Evolutionary conservation across 208 protist genomes (phyloP), one percentile per base, ranked within the genome.

Genomic region (Trypanosoma mega): DNA sequence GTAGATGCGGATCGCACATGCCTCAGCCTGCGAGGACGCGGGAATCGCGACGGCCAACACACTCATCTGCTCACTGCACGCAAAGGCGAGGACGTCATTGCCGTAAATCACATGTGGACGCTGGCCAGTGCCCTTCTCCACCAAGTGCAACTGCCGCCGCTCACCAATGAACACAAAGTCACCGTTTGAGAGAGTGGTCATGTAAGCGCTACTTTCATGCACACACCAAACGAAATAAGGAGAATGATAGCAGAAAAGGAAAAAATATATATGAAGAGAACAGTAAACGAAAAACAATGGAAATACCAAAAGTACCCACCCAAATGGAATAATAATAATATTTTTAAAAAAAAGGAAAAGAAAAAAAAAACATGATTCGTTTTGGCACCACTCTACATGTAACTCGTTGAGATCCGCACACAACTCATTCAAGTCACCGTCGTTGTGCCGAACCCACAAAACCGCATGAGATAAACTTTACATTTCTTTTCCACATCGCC

Each of bases 61-160:
- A 33, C 12, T 52, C 4, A 51, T 63, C 51, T 74, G 63, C 14
- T 52, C 63, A 63, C 55, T 51, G 33, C 48, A 77, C 24, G 63
- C 76, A 63, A 63, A 71, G 0, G 70, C 60, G 34, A 72, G 33
- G 27, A 74, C 60, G 23, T 74, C 58, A 46, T 69, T 65, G 9
- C 60, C 75, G 45, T 76, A 81, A 30, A 81, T 63, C 43, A 76
- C 58, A n/a, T 63, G 48, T 29, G 60, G 24, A 23, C 68, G 30
- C 45, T 57, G 39, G 36, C 53, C 1, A 49, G 48, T 43, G 30
- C 39, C 56, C 37, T 52, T 53, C 31, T 57, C 56, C 2, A 71
- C 55, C n/a, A 71, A 21, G 3, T 62, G 41, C 16, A 71, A 43
- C 18, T 59, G 36, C n/a, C 39, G 41, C 12, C 44, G 57, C 2